Base-by-base conservation (phyloP, 1,284 basidiomycete species). In the Xerocomus subilludens region DNA sequence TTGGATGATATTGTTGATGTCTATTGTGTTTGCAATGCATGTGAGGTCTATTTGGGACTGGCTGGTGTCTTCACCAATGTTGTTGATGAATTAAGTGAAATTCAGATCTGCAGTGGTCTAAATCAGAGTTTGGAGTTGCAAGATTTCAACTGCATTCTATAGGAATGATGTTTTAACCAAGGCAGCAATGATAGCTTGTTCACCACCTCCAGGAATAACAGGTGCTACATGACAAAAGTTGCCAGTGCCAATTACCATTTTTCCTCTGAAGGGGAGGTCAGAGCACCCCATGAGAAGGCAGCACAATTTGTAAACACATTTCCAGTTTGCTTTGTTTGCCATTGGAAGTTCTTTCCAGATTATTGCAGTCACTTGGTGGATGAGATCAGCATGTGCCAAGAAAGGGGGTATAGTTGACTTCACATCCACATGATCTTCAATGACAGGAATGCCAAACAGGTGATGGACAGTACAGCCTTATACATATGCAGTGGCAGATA, bases 281-380 rank as follows among this genome's bases (percentile, higher is more conserved):
- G 4, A 58, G 18, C 33, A 30, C 21, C 21, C 23, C 25, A 27
- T 60, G 25, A 60, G 9, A 2, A 7, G 4, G 35, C 64, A 66
- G n/a, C 33, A 66, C 18, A 66, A 27, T 10, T 23, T 5, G 38
- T 66, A 35, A 14, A 66, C 36, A 21, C 33, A 38, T 38, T 66
- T 51, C 14, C 35, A 66, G 6, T 33, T 6, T 3, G 36, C 64
- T 20, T 38, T 55, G 18, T 56, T 66, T 3, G 51, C 49, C 49
- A 55, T 66, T 35, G 51, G 64, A 9, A 55, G 51, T 66, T 66
- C 33, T 16, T 65, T 35, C 64, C 49, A 65, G 5, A 65, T n/a
- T 11, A 65, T 65, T 4, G 49, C 64, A 36, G 49, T 3, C 5
- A 51, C 51, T 9, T 66, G 25, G 14, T 16, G 35, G 21, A 66